These are phyloP conservation scores for Lindgomyces ingoldianus DNA, from an alignment of 495 filamentous ascomycete species.

Conservation along the genomic window DNA sequence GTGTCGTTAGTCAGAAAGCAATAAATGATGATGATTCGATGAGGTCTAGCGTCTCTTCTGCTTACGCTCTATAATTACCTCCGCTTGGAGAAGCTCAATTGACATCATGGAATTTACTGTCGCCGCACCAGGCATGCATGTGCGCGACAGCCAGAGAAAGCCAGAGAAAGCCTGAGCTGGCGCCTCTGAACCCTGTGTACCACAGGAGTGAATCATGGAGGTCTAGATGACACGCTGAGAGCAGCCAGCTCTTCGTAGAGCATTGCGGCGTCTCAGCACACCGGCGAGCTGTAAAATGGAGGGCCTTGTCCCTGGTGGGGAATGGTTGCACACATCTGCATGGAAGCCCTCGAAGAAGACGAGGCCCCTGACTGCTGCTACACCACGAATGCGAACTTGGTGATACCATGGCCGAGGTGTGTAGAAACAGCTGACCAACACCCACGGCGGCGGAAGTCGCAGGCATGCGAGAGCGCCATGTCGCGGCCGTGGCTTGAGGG, in stretches of 20 bases:
- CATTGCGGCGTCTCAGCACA: not conserved
- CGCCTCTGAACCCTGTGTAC: not conserved
- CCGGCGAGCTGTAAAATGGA: not conserved
- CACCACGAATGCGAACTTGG: too few relatives aligned
- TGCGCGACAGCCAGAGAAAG: not conserved
- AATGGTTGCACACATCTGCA: not conserved
- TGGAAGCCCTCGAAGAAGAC: not conserved
- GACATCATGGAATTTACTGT: not conserved
- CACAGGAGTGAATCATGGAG: not conserved
- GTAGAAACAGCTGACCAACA: not conserved
- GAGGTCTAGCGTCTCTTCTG: not conserved
- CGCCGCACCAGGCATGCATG: too few relatives aligned
- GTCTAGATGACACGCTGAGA: not conserved
- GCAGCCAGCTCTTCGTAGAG: not conserved
- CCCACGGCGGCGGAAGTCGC: not conserved
- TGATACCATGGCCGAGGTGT: too few relatives aligned
- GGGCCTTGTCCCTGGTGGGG: not conserved
- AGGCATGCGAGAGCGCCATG: not conserved
- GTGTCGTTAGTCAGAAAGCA: not conserved
- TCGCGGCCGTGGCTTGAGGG: not conserved
- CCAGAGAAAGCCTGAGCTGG: not conserved
- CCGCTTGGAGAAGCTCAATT: not conserved
- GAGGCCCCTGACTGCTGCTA: not conserved
- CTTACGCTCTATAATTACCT: not conserved
- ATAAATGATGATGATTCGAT: not conserved